phyloP scores from a whole-genome alignment of 2,329 filamentous ascomycete genomes.

The Cladobotryum protrusum region DNA sequence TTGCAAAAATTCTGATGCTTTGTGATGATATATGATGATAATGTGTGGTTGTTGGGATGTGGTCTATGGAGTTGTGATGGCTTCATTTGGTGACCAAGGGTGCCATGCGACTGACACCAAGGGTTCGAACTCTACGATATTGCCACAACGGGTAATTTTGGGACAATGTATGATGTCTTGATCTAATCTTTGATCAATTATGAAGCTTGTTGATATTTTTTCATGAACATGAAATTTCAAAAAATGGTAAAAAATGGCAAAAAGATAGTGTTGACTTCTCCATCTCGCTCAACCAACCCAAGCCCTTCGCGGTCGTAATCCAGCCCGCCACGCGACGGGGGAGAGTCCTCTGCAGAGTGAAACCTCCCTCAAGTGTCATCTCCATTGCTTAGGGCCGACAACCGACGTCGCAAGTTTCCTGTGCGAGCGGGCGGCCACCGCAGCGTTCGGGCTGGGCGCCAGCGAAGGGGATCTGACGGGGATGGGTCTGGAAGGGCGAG shows the following conservation, averaged over 20 bases:
- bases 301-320: slow-evolving; percentile 59
- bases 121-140: not conserved
- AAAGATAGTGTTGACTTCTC: slow-evolving; percentile 46
- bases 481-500: slow-evolving; percentile 45
- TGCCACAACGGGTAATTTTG: not conserved
- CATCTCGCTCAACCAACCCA: slow-evolving; percentile 51
- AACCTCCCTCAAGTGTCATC: slow-evolving; percentile 63
- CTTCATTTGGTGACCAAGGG: slow-evolving; percentile 6
- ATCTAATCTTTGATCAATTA: not conserved
- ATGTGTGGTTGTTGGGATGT: not conserved
- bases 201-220: not conserved
- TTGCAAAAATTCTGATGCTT: not conserved
- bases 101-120: too few species aligned
- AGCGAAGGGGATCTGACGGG: slow-evolving; percentile 48
- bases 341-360: slow-evolving; percentile 68
- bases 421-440: slow-evolving; percentile 60
- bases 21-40: too few species aligned
- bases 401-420: slow-evolving; percentile 59
- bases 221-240: not conserved
- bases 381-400: slow-evolving; percentile 60
- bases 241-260: slow-evolving; percentile 23
- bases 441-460: slow-evolving; percentile 64
- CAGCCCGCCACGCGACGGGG: slow-evolving; percentile 65
- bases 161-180: fast-evolving
- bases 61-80: slow-evolving; percentile 10